A percentile compares a stretch with the other conserved stretches of the same genome.
Conservation (phyloP, 768 basidiomycete genomes). For the Amanita rubescens region DNA sequence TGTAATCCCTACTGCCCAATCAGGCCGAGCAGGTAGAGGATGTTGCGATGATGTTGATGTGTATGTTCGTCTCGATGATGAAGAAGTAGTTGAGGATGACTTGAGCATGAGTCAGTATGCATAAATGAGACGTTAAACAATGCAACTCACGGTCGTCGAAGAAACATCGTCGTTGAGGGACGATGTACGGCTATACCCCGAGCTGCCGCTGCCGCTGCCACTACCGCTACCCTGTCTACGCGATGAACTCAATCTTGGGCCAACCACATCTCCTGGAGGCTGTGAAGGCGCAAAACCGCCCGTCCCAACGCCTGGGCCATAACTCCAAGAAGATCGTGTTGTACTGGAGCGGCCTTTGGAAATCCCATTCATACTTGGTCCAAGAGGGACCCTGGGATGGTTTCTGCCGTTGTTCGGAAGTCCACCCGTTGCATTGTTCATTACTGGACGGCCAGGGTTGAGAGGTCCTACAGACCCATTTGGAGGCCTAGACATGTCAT, state of each 20-base stretch:
- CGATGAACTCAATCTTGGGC: slow-evolving; percentile 54
- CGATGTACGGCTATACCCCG: slow-evolving; percentile 50
- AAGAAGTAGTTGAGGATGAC: slow-evolving; percentile 76
- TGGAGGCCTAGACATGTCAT: slow-evolving; percentile 20
- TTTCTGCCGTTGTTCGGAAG: slow-evolving; percentile 19
- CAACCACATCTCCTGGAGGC: slow-evolving; percentile 40
- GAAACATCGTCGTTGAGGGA: slow-evolving; percentile 63
- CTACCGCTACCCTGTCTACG: slow-evolving; percentile 48
- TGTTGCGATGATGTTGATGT: slow-evolving; percentile 70
- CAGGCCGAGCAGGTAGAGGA: slow-evolving; percentile 73
- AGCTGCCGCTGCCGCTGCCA: slow-evolving; percentile 25
- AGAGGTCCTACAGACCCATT: slow-evolving; percentile 19
- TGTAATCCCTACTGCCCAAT: slow-evolving; percentile 85
- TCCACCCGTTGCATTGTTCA: slow-evolving; percentile 17
- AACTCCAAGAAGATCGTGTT: slow-evolving; percentile 55
- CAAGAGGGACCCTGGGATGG: slow-evolving; percentile 4
- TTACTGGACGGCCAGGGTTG: slow-evolving; percentile 11
- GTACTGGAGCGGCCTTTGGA: slow-evolving; percentile 20
- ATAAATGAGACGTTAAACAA: slow-evolving; percentile 6
- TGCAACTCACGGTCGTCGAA: slow-evolving; percentile 61
- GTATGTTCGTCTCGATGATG: slow-evolving; percentile 70
- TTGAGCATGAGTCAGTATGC: slow-evolving; percentile 10
- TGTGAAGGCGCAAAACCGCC: slow-evolving; percentile 32
- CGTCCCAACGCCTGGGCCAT: slow-evolving; percentile 53
- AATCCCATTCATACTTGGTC: slow-evolving; percentile 21